Conservation (phyloP, 2,329 filamentous ascomycete species). For the Didymosphaeria variabile region DNA sequence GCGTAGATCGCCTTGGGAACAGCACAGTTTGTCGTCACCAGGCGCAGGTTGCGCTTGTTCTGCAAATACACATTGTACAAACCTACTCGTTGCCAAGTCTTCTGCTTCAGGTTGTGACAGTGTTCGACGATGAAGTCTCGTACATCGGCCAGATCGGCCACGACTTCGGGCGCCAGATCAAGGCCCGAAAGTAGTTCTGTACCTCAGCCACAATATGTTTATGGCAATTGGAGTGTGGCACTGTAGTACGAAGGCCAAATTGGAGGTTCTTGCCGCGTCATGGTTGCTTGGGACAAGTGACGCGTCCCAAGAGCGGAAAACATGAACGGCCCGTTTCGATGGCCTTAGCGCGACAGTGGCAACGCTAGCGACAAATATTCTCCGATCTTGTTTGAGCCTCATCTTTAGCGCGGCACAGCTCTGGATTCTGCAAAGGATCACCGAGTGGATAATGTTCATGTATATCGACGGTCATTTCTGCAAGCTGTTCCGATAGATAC, state of each 20-base stretch:
- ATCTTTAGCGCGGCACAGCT: neutral
- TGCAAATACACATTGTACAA: neutral
- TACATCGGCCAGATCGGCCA: neutral
- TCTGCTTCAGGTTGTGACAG: neutral
- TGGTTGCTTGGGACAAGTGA: neutral
- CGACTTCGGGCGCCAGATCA: neutral
- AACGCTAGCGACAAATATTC: neutral
- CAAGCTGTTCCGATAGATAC: neutral
- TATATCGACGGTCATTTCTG: neutral
- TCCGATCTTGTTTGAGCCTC: neutral
- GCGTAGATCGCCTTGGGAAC: neutral
- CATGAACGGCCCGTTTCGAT: neutral
- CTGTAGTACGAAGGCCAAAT: conserved; percentile 1
- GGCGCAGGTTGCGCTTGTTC: neutral
- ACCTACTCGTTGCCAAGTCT: neutral
- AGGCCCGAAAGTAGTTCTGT: neutral
- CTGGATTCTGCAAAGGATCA: neutral
- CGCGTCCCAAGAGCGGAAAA: neutral
- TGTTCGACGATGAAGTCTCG: neutral
- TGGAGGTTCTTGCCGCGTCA: neutral
- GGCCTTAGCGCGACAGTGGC: neutral
- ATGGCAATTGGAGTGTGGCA: neutral
- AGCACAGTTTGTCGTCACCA: neutral
- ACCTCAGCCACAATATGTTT: neutral
- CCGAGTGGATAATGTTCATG: neutral